phyloP scores from a whole-genome alignment of 495 filamentous ascomycete species.

The Podospora fimiseda region DNA sequence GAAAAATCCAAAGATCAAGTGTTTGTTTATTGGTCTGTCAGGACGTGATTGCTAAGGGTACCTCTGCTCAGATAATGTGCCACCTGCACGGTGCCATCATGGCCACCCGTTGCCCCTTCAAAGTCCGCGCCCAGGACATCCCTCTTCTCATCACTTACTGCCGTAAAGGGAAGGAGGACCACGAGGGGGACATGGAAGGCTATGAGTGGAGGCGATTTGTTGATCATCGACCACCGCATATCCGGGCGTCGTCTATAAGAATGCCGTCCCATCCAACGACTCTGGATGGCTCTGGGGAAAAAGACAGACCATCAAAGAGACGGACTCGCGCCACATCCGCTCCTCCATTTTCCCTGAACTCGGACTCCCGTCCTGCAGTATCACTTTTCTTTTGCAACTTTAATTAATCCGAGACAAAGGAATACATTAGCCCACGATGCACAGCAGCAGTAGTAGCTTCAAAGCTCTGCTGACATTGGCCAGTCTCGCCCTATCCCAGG shows the following conservation, averaged over 20 bases:
- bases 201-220: neutral
- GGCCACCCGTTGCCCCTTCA: neutral
- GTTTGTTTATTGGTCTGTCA: no score
- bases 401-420: neutral
- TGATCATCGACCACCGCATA: neutral
- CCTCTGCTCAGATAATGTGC: no score
- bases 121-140: neutral
- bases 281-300: neutral
- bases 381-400: neutral
- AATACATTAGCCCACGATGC: conserved; percentile 9
- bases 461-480: conserved; percentile 19
- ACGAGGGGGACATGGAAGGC: neutral
- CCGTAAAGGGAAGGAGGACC: neutral
- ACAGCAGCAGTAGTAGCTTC: conserved; percentile 6
- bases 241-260: neutral
- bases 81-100: neutral
- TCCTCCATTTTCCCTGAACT: no score
- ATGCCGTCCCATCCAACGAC: neutral
- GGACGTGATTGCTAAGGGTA: no score
- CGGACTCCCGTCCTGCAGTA: conserved; percentile 2
- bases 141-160: neutral
- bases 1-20: no score
- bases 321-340: neutral
- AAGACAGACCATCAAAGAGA: no score
- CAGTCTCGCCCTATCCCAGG: conserved; percentile 18